Base-by-base conservation (phyloP, 176 grass and related monocot species). In the Rhipidocladum racemiflorum region DNA sequence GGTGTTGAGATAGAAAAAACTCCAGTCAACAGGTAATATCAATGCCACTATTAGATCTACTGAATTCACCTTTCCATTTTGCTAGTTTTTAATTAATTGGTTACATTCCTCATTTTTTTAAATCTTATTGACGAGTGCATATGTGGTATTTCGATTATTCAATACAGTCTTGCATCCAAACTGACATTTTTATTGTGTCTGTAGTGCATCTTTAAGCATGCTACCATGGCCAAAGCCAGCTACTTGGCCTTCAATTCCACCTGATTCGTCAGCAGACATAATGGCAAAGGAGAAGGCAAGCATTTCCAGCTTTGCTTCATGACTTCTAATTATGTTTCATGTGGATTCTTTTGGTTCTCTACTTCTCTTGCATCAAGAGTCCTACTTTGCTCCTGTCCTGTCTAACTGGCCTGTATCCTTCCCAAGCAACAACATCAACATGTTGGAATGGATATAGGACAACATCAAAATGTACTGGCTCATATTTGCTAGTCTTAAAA, bases 181-280 rank as follows among this genome's bases (percentile, higher is more conserved):
- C 43, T 75, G 38, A 83, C 56, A 12, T 54, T 48, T 80, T 61
- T 69, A 38, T 73, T 64, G 18, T 77, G 76, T 70, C 73, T 81
- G 70, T 61, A 99, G 97, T 93, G 93, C 97, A 90, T 89, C 87
- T 69, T 83, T 99, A 77, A 99, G 97, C 89, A 96, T 99, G 97
- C 81, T 99, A 84, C 91, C 97, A 40, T 99, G 97, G 97, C 97
- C 97, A 40, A 99, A 99, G 75, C 97, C 97, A 85, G 75, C 91
- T 90, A 93, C 88, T 72, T 99, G 97, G 97, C 97, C 97, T 88
- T 88, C 89, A 66, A 68, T 96, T 39, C 91, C 97, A 61, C 64
- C 80, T 45, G 97, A 99, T 81, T 88, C 91, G 53, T 96, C 97
- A 16, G 69, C 85, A 83, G 93, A 90, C 85, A 76, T 93, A 86